phyloP scores from a whole-genome alignment of 2,329 filamentous ascomycete species.

The Pezicula radicicola region DNA sequence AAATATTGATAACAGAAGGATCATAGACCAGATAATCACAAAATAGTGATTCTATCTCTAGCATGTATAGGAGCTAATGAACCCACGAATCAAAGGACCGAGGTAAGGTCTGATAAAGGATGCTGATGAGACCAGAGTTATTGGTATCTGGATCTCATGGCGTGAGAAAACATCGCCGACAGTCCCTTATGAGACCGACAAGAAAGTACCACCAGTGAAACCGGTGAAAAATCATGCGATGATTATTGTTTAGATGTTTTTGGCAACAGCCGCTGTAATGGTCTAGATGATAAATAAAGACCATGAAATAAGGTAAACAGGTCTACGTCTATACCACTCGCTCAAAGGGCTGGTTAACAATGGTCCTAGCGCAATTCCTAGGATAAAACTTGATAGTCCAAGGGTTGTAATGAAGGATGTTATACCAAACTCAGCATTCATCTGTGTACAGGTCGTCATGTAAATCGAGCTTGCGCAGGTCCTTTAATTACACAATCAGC shows the following conservation, averaged over 20 bases:
- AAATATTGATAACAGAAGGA: constrained; percentile 47
- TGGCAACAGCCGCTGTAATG: constrained; percentile 74
- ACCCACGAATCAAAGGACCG: constrained; percentile 65
- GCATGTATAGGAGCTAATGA: constrained; percentile 57
- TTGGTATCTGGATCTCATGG: constrained; percentile 30
- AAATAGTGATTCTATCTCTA: constrained; percentile 48
- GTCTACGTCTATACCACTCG: constrained; percentile 76
- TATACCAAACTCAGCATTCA: constrained; percentile 17
- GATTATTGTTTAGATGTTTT: constrained; percentile 75
- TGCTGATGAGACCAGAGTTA: constrained; percentile 58
- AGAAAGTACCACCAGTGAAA: constrained; percentile 64
- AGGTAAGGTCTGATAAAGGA: constrained; percentile 63
- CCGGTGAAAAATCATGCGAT: constrained; percentile 76
- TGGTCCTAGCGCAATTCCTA: constrained; percentile 58
- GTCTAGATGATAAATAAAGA: constrained; percentile 74
- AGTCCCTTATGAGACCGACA: constrained; percentile 75
- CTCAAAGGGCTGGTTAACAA: constrained; percentile 58
- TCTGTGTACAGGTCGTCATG: constrained; percentile 68
- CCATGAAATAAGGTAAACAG: constrained; percentile 77
- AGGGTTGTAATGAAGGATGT: constrained; percentile 43
- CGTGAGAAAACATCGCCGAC: constrained; percentile 35
- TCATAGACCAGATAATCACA: constrained; percentile 58
- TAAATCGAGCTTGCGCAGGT: too few relatives aligned
- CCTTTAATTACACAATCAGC: too few relatives aligned
- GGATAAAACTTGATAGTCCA: constrained; percentile 54